phyloP scores from a whole-genome alignment of 1,139 yeast genomes.

The Groenewaldozyma auringiensis region DNA sequence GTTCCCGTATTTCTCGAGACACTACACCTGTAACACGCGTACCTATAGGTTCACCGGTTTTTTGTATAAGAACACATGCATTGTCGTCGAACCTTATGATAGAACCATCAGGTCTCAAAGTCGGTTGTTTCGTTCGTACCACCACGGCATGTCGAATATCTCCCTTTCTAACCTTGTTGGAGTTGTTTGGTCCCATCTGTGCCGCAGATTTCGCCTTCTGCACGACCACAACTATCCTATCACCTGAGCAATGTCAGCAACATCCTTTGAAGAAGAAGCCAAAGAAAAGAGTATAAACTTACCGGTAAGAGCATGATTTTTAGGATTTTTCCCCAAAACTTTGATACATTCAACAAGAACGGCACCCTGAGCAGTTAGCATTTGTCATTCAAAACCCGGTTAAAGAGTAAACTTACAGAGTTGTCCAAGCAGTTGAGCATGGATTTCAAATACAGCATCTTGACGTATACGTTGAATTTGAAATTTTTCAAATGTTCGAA shows the following conservation, averaged over 20 bases:
- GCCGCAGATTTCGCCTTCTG: slow-evolving; percentile 58
- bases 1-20: slow-evolving; percentile 82
- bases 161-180: slow-evolving; percentile 73
- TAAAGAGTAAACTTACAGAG: slow-evolving; percentile 57
- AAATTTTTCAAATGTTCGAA: too few species aligned
- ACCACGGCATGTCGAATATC: slow-evolving; percentile 94
- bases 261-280: neutral
- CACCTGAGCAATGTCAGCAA: slow-evolving; percentile 31
- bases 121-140: slow-evolving; percentile 85
- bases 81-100: slow-evolving; percentile 86
- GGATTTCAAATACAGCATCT: slow-evolving; percentile 83
- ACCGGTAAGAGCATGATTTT: slow-evolving; percentile 75
- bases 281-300: slow-evolving; percentile 9
- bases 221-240: slow-evolving; percentile 88
- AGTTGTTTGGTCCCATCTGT: slow-evolving; percentile 36
- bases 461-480: too few species aligned
- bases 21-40: slow-evolving; percentile 89
- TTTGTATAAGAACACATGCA: slow-evolving; percentile 91
- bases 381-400: slow-evolving; percentile 11
- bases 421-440: slow-evolving; percentile 85
- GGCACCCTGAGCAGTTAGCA: slow-evolving; percentile 48
- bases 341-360: slow-evolving; percentile 93
- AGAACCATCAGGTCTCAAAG: slow-evolving; percentile 81
- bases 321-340: slow-evolving; percentile 79
- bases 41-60: slow-evolving; percentile 90